Percentiles rank a stretch among this genome's conserved stretches.
Conservation (phyloP, 257 asterid species). For the Petunia secreta region DNA sequence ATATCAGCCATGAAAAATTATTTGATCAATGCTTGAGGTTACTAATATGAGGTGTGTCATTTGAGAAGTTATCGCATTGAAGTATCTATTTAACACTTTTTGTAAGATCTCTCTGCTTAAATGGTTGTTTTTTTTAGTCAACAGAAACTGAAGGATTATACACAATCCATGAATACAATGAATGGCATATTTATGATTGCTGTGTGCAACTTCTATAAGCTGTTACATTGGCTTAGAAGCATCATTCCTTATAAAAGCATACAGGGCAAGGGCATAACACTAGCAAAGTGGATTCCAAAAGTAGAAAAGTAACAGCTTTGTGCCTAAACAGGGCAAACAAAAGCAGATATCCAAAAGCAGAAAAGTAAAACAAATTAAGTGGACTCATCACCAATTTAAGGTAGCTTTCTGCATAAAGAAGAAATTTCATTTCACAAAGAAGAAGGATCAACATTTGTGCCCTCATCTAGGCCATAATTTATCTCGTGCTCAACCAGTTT, state of each 20-base stretch:
- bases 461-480: background rate
- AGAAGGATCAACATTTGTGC: background rate
- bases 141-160: no score
- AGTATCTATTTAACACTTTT: no score
- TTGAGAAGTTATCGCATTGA: no score
- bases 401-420: background rate
- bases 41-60: no score
- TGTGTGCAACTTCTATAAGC: background rate
- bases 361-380: slow-evolving; percentile 10
- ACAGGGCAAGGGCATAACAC: background rate
- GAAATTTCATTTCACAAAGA: slow-evolving; percentile 4
- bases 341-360: background rate
- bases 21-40: no score
- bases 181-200: background rate
- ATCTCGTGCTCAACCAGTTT: background rate
- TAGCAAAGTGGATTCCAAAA: background rate
- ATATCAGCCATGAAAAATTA: no score
- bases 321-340: background rate
- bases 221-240: background rate
- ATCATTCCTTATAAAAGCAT: background rate
- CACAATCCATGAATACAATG: background rate
- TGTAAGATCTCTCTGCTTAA: no score
- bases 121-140: no score
- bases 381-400: background rate
- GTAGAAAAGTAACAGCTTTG: background rate